These are phyloP conservation scores for Pascua sp. DNA, from an alignment of 1,284 basidiomycete species.

Conservation along the genomic window DNA sequence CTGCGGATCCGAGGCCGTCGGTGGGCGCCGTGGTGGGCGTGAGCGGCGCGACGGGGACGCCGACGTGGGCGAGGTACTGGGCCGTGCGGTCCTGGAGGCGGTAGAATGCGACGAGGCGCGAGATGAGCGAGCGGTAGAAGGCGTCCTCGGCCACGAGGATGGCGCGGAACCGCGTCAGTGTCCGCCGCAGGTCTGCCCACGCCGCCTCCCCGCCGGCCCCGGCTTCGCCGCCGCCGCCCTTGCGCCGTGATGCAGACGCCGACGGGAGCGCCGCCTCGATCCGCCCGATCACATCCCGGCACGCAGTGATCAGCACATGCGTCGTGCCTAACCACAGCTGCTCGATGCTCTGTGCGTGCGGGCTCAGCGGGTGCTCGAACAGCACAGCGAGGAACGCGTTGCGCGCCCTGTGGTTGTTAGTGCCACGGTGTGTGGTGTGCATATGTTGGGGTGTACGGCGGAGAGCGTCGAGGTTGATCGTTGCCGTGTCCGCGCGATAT, in stretches of 20 bases:
- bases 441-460: neutral
- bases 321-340: conserved; percentile 90
- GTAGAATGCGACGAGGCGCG: conserved; percentile 67
- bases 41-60: conserved; percentile 52
- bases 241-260: conserved; percentile 3
- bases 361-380: conserved; percentile 67
- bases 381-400: conserved; percentile 70
- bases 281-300: conserved; percentile 68
- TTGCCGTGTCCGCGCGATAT: too few species aligned
- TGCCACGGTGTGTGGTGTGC: neutral
- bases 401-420: conserved; percentile 59
- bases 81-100: conserved; percentile 18
- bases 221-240: conserved; percentile 8
- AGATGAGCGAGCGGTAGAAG: conserved; percentile 76
- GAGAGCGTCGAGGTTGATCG: neutral
- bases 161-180: conserved; percentile 78
- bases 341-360: conserved; percentile 74
- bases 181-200: conserved; percentile 69
- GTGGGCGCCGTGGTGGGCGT: neutral
- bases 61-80: conserved; percentile 57
- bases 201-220: conserved; percentile 4
- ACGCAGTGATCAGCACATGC: conserved; percentile 76
- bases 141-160: conserved; percentile 81
- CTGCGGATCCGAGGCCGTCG: conserved; percentile 18
- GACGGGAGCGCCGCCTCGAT: conserved; percentile 56